Conservation (phyloP, 2,329 filamentous ascomycete species). For the Drechslerella coelobrocha region DNA sequence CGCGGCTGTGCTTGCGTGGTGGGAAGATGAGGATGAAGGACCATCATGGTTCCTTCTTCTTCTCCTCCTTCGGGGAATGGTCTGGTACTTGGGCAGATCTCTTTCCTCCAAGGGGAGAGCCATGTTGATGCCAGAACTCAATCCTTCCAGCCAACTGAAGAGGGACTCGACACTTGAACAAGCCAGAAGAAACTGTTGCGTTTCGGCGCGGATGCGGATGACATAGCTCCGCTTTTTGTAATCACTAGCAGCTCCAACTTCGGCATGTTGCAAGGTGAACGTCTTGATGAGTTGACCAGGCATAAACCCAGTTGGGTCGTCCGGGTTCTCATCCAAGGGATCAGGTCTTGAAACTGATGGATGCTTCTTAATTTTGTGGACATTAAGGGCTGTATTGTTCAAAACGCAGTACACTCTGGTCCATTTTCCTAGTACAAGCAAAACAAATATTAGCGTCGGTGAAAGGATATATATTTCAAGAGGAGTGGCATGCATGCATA, state of each 20-base stretch:
- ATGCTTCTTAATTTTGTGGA: conserved; percentile 67
- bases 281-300: conserved; percentile 66
- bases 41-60: conserved; percentile 41
- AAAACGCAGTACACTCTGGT: conserved; percentile 69
- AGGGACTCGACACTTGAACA: conserved; percentile 71
- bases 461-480: not conserved
- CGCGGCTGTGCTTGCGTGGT: conserved; percentile 1
- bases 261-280: conserved; percentile 77
- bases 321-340: conserved; percentile 42
- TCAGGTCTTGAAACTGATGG: conserved; percentile 50
- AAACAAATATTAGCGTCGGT: conserved; percentile 6
- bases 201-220: conserved; percentile 74
- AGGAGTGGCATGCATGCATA: conserved; percentile 11
- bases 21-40: not conserved
- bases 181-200: conserved; percentile 75
- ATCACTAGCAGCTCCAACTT: conserved; percentile 76
- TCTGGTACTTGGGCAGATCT: conserved; percentile 68
- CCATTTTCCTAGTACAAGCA: conserved; percentile 65
- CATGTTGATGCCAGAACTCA: conserved; percentile 77
- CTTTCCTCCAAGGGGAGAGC: conserved; percentile 74
- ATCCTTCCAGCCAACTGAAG: conserved; percentile 71
- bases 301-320: conserved; percentile 49
- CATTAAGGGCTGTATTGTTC: conserved; percentile 71
- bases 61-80: conserved; percentile 62
- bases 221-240: conserved; percentile 73